Conservation (phyloP, 495 filamentous ascomycete genomes). For the Aspergillus steynii region DNA sequence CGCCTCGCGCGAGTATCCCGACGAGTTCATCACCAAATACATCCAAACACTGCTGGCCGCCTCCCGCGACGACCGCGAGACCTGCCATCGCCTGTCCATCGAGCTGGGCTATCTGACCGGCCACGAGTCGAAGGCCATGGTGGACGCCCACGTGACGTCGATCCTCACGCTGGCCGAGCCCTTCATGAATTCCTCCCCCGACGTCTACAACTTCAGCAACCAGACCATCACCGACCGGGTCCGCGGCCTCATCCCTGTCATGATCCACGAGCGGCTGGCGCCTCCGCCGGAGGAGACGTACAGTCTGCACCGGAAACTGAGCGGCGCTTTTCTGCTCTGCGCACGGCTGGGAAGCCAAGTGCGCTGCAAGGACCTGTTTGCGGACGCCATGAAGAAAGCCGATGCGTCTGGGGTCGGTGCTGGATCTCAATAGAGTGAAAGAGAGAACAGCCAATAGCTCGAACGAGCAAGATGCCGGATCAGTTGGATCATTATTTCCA, state of each 20-base stretch:
- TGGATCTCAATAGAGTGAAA: constrained; percentile 4
- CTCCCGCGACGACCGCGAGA: constrained; percentile 60
- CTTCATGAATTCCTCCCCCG: constrained; percentile 72
- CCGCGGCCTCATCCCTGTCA: constrained; percentile 79
- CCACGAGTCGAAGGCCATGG: constrained; percentile 77
- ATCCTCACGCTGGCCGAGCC: constrained; percentile 91
- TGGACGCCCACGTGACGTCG: constrained; percentile 79
- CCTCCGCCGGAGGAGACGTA: constrained; percentile 99
- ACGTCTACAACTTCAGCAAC: constrained; percentile 85
- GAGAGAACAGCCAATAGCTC: no score
- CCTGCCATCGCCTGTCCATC: constrained; percentile 69
- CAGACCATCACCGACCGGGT: constrained; percentile 97
- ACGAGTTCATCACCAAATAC: constrained; percentile 76
- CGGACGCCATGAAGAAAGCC: constrained; percentile 57
- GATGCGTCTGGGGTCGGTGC: constrained; percentile 27
- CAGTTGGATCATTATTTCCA: not conserved
- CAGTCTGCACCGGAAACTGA: constrained; percentile 90
- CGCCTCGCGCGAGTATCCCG: constrained; percentile 82
- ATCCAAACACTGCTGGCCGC: constrained; percentile 76
- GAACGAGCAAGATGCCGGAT: not conserved
- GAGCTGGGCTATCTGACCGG: constrained; percentile 91
- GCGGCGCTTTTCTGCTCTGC: constrained; percentile 92
- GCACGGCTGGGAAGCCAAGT: constrained; percentile 82
- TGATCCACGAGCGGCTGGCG: constrained; percentile 83
- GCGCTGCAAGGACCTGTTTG: constrained; percentile 78